Base-by-base conservation (phyloP, 495 filamentous ascomycete species). In the Aspergillus conjunctus region DNA sequence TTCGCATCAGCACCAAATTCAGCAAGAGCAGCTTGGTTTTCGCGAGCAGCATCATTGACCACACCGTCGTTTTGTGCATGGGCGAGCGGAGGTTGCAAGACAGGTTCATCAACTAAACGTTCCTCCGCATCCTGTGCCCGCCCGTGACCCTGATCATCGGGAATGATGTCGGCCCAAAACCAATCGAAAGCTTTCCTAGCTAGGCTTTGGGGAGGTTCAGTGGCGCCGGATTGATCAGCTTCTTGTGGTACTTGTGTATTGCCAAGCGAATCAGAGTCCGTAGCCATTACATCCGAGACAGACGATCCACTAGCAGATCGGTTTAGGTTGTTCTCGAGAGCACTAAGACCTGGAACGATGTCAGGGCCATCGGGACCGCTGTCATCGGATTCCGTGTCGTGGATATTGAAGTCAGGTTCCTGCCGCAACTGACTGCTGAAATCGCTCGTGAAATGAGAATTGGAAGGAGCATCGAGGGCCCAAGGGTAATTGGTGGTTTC, bases 1-100 rank as follows among this genome's bases (percentile, higher is more conserved):
- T 89, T 87, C 6, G 78, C 70, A 66, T 89, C 85, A 32, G 83
- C 46, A 10, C 77, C 85, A 22, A 77, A 80, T 56, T 79, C 75
- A 30, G 72, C 76, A 11, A 73, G 71, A 44, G 69, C 63, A 20
- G 57, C 67, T 33, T 64, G 67, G 26, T 65, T 67, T 12, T 64
- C 71, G 26, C 69, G 66, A 22, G 58, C 66, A 46, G 62, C 62
- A 6, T 37, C 65, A 17, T 58, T 60, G 45, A 50, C 61, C 26
- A 64, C 33, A 56, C 10, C 63, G 62, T 56, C 65, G 66, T 77
- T 76, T 46, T 71, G 71, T 34, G 86, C 75, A 17, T 83, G 84
- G 2, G 86, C 82, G 67, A 89, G 87, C 8, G 84, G 86, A n/a
- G 81, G 81, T 74, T 89, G 85, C 34, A 83, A 70, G 14, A 76